Conservation (phyloP, 441 rosid species). For the Kokia cookei region DNA sequence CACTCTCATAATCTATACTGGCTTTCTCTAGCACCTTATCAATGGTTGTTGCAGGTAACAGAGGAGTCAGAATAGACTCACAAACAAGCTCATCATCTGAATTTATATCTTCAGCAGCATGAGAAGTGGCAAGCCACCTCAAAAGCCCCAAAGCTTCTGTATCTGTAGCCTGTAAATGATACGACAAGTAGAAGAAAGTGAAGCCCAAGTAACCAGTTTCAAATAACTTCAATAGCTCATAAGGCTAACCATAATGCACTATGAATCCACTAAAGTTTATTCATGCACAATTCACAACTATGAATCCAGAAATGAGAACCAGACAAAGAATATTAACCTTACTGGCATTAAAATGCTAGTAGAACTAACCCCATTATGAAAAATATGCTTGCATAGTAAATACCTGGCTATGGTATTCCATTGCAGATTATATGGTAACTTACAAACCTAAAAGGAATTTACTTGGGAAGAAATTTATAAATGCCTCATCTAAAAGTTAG, state of each 20-base stretch:
- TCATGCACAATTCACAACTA: neutral
- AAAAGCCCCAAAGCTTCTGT: conserved; percentile 75
- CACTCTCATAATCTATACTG: conserved; percentile 66
- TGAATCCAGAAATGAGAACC: neutral
- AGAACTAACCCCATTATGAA: neutral
- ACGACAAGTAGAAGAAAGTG: neutral
- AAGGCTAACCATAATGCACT: neutral
- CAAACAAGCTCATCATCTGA: conserved; percentile 94
- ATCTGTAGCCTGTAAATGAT: conserved; percentile 43
- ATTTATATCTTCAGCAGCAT: conserved; percentile 87
- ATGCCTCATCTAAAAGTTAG: neutral
- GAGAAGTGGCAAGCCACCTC: conserved; percentile 93
- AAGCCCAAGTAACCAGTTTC: conserved; percentile 5
- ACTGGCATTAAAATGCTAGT: neutral
- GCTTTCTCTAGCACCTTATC: conserved; percentile 82
- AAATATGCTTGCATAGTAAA: neutral
- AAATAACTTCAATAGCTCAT: neutral
- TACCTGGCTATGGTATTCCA: neutral
- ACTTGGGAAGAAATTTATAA: neutral
- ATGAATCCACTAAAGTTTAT: neutral
- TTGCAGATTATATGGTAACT: neutral
- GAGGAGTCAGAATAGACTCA: conserved; percentile 78
- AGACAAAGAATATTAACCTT: neutral
- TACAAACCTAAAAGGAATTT: neutral
- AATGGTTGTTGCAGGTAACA: conserved; percentile 60